Evolutionary conservation across 208 protist species (phyloP).

Genomic region (Crithidia fasciculata): DNA sequence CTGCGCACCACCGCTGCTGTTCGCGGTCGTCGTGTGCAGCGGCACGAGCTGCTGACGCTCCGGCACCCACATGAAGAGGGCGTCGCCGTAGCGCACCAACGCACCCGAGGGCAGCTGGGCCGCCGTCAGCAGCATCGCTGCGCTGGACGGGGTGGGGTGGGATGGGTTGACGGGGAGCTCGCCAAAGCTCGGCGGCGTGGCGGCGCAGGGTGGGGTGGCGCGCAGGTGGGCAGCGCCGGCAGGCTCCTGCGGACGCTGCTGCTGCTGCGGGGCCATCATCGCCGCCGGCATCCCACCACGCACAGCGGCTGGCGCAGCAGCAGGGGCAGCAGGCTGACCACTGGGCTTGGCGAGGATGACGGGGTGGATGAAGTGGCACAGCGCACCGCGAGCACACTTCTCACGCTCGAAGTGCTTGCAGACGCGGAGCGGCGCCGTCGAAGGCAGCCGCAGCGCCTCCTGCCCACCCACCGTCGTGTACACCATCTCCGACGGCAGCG

Average conservation of each 20-base stretch:
- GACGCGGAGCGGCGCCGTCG: conserved; percentile 48
- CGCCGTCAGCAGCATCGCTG: conserved; percentile 15
- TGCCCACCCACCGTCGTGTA: conserved; percentile 59
- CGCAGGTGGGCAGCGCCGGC: not conserved
- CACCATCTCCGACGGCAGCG: conserved; percentile 47
- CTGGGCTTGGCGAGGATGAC: conserved; percentile 35
- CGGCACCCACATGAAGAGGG: conserved; percentile 20
- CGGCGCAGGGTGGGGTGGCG: not conserved
- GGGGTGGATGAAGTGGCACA: conserved; percentile 74
- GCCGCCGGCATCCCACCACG: not conserved
- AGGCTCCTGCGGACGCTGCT: not conserved
- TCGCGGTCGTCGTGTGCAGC: conserved; percentile 6
- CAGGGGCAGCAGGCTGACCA: not conserved
- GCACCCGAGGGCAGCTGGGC: conserved; percentile 20
- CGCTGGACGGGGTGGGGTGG: not conserved
- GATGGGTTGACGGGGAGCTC: not conserved
- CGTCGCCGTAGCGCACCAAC: conserved; percentile 24
- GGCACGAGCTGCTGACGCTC: conserved; percentile 25
- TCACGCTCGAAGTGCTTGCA: conserved; percentile 77
- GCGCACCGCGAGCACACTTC: conserved; percentile 58
- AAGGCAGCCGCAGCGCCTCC: conserved; percentile 39
- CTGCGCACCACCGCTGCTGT: too few species aligned
- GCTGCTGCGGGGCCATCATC: not conserved
- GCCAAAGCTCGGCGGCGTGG: not conserved
- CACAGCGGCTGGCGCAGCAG: not conserved